Conservation (phyloP, 768 basidiomycete genomes). For the Rhodocollybia butyracea region DNA sequence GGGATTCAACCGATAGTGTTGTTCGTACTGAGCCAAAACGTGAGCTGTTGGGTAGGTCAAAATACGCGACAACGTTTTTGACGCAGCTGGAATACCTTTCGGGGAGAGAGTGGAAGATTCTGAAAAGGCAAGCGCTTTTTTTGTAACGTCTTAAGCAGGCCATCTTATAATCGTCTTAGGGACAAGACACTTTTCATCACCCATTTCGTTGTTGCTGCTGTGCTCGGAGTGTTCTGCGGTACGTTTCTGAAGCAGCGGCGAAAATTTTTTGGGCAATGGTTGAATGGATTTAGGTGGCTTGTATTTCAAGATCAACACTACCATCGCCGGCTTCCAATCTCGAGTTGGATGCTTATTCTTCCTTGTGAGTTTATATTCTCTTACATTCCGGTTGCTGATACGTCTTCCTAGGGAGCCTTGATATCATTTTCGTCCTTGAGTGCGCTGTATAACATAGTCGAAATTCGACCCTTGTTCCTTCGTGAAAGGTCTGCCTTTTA, state of each 20-base stretch:
- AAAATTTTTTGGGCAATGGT: too few relatives aligned
- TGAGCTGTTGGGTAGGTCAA: slow-evolving; percentile 20
- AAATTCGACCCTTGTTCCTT: slow-evolving; percentile 81
- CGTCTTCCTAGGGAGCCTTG: slow-evolving; percentile 63
- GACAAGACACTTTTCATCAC: slow-evolving; percentile 83
- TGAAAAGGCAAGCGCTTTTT: slow-evolving; percentile 46
- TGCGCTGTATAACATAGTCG: slow-evolving; percentile 85
- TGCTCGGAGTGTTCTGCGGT: slow-evolving; percentile 89
- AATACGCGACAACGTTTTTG: slow-evolving; percentile 76
- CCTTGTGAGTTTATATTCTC: slow-evolving; percentile 46
- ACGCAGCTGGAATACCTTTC: slow-evolving; percentile 85
- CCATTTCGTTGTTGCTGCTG: slow-evolving; percentile 64
- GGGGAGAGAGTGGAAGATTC: slow-evolving; percentile 81
- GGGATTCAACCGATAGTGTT: too few relatives aligned
- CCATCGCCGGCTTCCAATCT: slow-evolving; percentile 92
- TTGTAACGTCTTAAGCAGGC: too few relatives aligned
- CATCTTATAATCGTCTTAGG: slow-evolving; percentile 30
- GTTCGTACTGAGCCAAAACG: too few relatives aligned
- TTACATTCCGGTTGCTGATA: background rate
- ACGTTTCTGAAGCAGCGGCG: too few relatives aligned
- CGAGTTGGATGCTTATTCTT: slow-evolving; percentile 95
- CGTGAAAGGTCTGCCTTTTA: slow-evolving; percentile 84
- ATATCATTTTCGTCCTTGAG: slow-evolving; percentile 91
- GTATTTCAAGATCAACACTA: slow-evolving; percentile 75
- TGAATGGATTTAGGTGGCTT: slow-evolving; percentile 75